Percentiles rank a stretch among this genome's conserved stretches.
These are phyloP conservation scores for Candida quercuum DNA, from an alignment of 805 yeast genomes.

Conservation along the genomic window DNA sequence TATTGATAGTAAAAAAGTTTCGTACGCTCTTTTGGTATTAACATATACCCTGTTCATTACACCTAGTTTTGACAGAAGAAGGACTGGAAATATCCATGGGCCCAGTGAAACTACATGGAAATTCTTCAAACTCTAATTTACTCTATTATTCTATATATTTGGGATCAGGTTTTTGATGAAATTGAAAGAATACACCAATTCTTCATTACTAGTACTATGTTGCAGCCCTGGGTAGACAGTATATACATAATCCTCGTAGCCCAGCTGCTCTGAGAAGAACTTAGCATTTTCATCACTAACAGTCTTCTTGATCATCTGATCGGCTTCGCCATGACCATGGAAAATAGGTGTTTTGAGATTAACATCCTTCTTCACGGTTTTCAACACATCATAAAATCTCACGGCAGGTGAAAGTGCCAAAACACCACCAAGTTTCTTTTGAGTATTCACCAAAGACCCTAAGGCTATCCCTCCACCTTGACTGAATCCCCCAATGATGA, in stretches of 20 bases:
- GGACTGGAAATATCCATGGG: too few species aligned
- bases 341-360: constrained; percentile 71
- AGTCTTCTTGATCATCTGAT: constrained; percentile 49
- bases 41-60: too few species aligned
- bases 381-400: constrained; percentile 20
- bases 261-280: constrained; percentile 40
- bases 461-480: constrained; percentile 87
- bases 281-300: constrained; percentile 34
- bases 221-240: constrained; percentile 56
- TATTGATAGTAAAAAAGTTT: too few species aligned
- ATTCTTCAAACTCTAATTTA: neutral
- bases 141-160: constrained; percentile 1
- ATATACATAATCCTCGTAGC: constrained; percentile 42
- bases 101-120: too few species aligned
- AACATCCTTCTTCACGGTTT: constrained; percentile 22
- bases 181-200: constrained; percentile 47
- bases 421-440: constrained; percentile 71
- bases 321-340: constrained; percentile 83
- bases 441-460: constrained; percentile 49
- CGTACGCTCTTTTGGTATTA: too few species aligned
- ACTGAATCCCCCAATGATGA: constrained; percentile 91
- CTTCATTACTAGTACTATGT: constrained; percentile 67
- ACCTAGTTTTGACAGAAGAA: too few species aligned
- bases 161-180: constrained; percentile 34
- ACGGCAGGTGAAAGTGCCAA: constrained; percentile 75